Percentiles rank a stretch among this genome's conserved stretches.
These are phyloP conservation scores for Hsuehochloa calcarea DNA, from an alignment of 176 grass and related monocot species.

Conservation along the genomic window DNA sequence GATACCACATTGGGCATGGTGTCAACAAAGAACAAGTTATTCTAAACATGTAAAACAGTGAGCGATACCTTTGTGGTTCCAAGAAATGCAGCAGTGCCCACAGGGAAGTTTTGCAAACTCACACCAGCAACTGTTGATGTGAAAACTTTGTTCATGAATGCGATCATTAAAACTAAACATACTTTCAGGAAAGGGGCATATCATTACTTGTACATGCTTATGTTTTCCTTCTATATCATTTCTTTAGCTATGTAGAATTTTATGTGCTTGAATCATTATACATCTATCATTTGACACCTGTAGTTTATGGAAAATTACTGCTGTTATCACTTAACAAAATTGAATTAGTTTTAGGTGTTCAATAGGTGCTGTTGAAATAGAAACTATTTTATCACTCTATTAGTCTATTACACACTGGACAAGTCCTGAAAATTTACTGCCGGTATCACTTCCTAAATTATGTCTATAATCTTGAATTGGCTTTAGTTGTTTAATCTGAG, in stretches of 20 bases:
- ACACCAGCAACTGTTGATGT: conserved; percentile 67
- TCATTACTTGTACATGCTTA: not conserved
- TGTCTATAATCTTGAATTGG: conserved; percentile 1
- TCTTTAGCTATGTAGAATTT: not conserved
- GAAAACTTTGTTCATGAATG: conserved; percentile 2
- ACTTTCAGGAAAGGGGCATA: not conserved
- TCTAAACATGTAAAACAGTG: not conserved
- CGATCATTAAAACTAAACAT: conserved; percentile 1
- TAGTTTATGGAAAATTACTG: not conserved
- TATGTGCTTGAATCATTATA: not conserved
- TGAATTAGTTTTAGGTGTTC: not conserved
- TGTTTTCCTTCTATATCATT: not conserved
- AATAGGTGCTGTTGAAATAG: not conserved
- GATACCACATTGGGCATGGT: not conserved
- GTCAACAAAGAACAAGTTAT: not conserved
- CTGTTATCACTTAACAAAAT: not conserved
- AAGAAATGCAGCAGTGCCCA: conserved; percentile 71
- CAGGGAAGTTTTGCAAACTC: conserved; percentile 79
- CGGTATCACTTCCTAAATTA: not conserved
- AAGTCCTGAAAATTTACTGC: not conserved
- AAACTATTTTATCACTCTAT: conserved; percentile 3
- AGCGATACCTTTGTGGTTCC: conserved; percentile 66
- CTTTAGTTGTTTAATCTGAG: not conserved
- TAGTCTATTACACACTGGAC: not conserved
- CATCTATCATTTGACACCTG: not conserved